Conservation (phyloP, 805 yeast species). For the Nakazawaea sp. region DNA sequence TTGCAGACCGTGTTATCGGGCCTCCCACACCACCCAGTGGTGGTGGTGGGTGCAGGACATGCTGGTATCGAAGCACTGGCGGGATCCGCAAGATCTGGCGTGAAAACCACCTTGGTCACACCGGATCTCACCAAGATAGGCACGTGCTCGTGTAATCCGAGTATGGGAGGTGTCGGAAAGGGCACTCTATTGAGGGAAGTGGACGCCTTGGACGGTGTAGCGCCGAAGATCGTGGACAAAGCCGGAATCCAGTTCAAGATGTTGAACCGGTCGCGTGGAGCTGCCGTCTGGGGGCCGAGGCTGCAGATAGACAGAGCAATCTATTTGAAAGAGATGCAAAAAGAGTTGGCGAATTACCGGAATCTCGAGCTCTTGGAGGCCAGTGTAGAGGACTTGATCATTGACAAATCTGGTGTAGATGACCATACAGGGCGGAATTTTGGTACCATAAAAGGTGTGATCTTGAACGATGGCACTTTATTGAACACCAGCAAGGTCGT, state of each 20-base stretch:
- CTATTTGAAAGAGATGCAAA: slow-evolving; percentile 76
- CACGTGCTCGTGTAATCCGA: slow-evolving; percentile 94
- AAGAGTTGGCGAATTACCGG: slow-evolving; percentile 44
- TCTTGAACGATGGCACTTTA: slow-evolving; percentile 60
- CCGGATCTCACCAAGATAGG: slow-evolving; percentile 76
- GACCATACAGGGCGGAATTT: slow-evolving; percentile 31
- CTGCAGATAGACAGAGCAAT: slow-evolving; percentile 90
- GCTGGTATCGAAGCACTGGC: slow-evolving; percentile 98
- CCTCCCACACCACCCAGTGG: slow-evolving; percentile 48
- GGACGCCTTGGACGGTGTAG: slow-evolving; percentile 94
- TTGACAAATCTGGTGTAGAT: slow-evolving; percentile 32
- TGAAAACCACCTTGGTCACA: slow-evolving; percentile 64
- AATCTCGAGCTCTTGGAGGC: slow-evolving; percentile 61
- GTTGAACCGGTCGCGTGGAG: slow-evolving; percentile 80
- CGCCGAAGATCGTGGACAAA: slow-evolving; percentile 77
- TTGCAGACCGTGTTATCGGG: slow-evolving; percentile 22
- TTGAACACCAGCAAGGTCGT: slow-evolving; percentile 63
- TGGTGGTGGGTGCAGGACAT: slow-evolving; percentile 96
- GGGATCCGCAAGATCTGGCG: slow-evolving; percentile 83
- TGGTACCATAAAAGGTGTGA: slow-evolving; percentile 60
- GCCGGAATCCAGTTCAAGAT: slow-evolving; percentile 92
- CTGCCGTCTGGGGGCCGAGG: slow-evolving; percentile 98
- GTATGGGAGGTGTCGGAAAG: slow-evolving; percentile 97
- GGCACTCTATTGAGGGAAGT: slow-evolving; percentile 90
- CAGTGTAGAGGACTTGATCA: slow-evolving; percentile 77